Percentiles rank a stretch among this genome's conserved stretches.
Conservation (phyloP, 805 yeast genomes). For the Brettanomyces naardenensis region DNA sequence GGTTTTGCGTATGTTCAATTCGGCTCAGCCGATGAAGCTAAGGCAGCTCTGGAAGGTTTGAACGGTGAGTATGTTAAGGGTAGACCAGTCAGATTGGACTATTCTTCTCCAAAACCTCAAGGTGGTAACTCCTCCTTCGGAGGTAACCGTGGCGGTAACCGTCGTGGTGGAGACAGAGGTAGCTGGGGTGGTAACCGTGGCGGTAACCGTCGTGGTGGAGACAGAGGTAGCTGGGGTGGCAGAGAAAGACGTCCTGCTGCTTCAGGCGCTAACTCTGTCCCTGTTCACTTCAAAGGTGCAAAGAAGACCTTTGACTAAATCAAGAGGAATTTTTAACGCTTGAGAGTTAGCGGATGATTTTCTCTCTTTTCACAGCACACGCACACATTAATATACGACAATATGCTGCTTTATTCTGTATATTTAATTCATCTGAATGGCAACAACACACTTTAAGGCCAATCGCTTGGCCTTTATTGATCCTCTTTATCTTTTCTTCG, state of each 20-base stretch:
- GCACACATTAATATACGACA: neutral
- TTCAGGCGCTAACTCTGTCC: slow-evolving; percentile 61
- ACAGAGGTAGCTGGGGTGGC: slow-evolving; percentile 32
- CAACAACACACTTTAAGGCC: too few relatives aligned
- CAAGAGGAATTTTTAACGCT: neutral
- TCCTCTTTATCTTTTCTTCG: too few relatives aligned
- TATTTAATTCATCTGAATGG: too few relatives aligned
- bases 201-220: slow-evolving; percentile 28
- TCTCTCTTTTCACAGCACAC: neutral
- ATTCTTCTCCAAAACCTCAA: slow-evolving; percentile 65
- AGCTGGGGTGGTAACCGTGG: slow-evolving; percentile 24
- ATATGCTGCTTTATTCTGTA: slow-evolving; percentile 1
- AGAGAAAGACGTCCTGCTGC: slow-evolving; percentile 35
- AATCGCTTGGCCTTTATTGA: too few relatives aligned
- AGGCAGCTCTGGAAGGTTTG: slow-evolving; percentile 76
- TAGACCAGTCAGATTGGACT: slow-evolving; percentile 92
- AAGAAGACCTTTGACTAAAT: slow-evolving; percentile 72
- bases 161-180: slow-evolving; percentile 17
- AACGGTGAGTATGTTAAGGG: slow-evolving; percentile 87
- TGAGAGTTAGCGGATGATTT: neutral
- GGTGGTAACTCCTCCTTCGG: slow-evolving; percentile 11
- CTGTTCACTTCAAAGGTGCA: slow-evolving; percentile 73
- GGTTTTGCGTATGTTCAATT: slow-evolving; percentile 98
- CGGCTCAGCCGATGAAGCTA: slow-evolving; percentile 80
- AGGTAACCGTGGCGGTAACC: neutral